Evolutionary conservation across 768 basidiomycete genomes (phyloP).

Genomic region (Lactarius sanguifluus): DNA sequence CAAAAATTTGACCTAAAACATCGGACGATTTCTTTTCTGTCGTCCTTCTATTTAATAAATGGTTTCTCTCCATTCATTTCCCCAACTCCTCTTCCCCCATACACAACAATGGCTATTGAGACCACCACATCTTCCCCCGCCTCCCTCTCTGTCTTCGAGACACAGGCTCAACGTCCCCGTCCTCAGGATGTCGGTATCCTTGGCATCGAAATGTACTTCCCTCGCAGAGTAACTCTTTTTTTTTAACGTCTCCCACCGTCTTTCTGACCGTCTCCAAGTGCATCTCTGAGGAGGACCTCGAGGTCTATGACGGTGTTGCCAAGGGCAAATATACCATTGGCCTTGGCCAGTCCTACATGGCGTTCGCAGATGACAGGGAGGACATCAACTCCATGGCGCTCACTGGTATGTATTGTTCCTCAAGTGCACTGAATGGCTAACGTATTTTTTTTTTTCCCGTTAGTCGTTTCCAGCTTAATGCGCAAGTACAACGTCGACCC

Average conservation of each 20-base stretch:
- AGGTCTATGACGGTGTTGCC: constrained; percentile 28
- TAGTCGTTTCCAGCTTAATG: constrained; percentile 86
- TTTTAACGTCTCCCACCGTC: neutral
- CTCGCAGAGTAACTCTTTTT: constrained; percentile 12
- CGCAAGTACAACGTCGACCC: constrained; percentile 96
- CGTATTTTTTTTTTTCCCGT: neutral
- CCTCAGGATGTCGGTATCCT: constrained; percentile 31
- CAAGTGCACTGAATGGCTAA: constrained; percentile 17
- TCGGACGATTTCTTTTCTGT: constrained; percentile 26
- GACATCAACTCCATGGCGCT: constrained; percentile 98
- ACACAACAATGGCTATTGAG: constrained; percentile 30
- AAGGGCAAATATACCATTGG: constrained; percentile 99
- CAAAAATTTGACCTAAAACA: constrained; percentile 26
- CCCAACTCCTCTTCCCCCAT: neutral
- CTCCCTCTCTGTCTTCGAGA: constrained; percentile 26
- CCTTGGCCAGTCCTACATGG: constrained; percentile 97
- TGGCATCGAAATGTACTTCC: constrained; percentile 31
- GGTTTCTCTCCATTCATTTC: neutral
- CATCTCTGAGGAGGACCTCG: constrained; percentile 90
- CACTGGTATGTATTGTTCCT: constrained; percentile 60
- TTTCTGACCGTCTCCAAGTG: constrained; percentile 50
- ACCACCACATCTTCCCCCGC: constrained; percentile 16
- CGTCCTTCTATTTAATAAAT: constrained; percentile 21
- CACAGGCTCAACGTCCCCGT: constrained; percentile 28
- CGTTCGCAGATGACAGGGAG: constrained; percentile 97